Percentiles rank a stretch among this genome's conserved stretches.
Conservation (phyloP, 257 asterid genomes). For the Thymus mandschuricus region DNA sequence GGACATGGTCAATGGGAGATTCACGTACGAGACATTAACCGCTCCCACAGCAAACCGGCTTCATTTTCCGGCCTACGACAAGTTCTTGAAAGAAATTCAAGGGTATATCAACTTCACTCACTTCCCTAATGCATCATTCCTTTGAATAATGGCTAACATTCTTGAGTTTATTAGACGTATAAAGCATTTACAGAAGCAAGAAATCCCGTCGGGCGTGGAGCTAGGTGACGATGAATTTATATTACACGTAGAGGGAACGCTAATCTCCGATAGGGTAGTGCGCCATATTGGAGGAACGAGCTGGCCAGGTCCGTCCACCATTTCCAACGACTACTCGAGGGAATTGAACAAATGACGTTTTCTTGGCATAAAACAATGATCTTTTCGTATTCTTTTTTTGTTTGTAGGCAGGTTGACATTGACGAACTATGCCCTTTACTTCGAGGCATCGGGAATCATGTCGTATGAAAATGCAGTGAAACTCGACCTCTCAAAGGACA, state of each 20-base stretch:
- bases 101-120: slow-evolving; percentile 35
- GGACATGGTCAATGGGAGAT: slow-evolving; percentile 80
- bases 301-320: slow-evolving; percentile 74
- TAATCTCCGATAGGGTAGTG: slow-evolving; percentile 75
- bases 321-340: background rate
- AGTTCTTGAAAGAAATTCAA: slow-evolving; percentile 69
- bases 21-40: slow-evolving; percentile 77
- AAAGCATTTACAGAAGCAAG: slow-evolving; percentile 75
- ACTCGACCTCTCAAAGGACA: slow-evolving; percentile 69
- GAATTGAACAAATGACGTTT: background rate
- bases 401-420: slow-evolving; percentile 80
- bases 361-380: slow-evolving; percentile 1
- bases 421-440: slow-evolving; percentile 89
- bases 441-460: slow-evolving; percentile 74
- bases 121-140: background rate
- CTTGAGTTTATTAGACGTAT: slow-evolving; percentile 51
- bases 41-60: slow-evolving; percentile 69
- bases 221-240: slow-evolving; percentile 74
- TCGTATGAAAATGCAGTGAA: slow-evolving; percentile 77
- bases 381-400: background rate
- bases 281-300: slow-evolving; percentile 97
- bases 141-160: background rate
- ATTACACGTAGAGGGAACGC: slow-evolving; percentile 90
- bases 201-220: slow-evolving; percentile 59
- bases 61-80: slow-evolving; percentile 84